These are phyloP conservation scores for Boechera stricta DNA, from an alignment of 345 rosid genomes.

Conservation along the genomic window DNA sequence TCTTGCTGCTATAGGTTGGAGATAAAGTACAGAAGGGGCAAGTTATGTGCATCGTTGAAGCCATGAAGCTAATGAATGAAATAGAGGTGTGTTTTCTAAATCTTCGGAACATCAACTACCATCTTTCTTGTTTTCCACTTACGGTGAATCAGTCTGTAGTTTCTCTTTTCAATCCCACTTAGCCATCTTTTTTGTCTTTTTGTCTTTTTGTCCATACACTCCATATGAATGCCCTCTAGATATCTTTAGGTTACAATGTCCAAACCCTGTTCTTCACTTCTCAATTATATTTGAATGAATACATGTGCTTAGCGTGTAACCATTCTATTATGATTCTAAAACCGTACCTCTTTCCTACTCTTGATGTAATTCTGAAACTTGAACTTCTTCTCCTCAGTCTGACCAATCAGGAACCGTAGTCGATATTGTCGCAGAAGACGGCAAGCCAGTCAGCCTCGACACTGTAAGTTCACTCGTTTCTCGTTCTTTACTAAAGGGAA, in stretches of 20 bases:
- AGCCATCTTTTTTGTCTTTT: neutral
- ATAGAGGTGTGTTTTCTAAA: conserved; percentile 67
- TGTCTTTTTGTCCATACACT: neutral
- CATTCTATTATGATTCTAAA: neutral
- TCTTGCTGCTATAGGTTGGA: conserved; percentile 62
- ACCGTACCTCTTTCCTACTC: no score
- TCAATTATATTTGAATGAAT: neutral
- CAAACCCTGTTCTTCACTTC: neutral
- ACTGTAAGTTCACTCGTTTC: conserved; percentile 52
- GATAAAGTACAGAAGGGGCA: conserved; percentile 96
- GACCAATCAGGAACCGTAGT: conserved; percentile 81
- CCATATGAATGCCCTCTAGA: neutral
- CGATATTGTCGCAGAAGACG: conserved; percentile 76
- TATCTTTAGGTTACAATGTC: neutral
- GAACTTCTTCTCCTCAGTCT: conserved; percentile 50
- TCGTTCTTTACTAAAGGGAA: neutral
- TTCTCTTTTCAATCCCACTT: neutral
- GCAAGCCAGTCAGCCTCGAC: conserved; percentile 74
- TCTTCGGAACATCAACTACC: conserved; percentile 6
- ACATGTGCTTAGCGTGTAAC: neutral
- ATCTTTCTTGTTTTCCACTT: neutral
- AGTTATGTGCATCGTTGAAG: conserved; percentile 83
- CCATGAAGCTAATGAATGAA: conserved; percentile 97
- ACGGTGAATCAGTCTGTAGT: neutral
- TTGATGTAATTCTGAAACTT: conserved; percentile 27